phyloP scores from a whole-genome alignment of 306 rosid species.

The Pyrus betulifolia region DNA sequence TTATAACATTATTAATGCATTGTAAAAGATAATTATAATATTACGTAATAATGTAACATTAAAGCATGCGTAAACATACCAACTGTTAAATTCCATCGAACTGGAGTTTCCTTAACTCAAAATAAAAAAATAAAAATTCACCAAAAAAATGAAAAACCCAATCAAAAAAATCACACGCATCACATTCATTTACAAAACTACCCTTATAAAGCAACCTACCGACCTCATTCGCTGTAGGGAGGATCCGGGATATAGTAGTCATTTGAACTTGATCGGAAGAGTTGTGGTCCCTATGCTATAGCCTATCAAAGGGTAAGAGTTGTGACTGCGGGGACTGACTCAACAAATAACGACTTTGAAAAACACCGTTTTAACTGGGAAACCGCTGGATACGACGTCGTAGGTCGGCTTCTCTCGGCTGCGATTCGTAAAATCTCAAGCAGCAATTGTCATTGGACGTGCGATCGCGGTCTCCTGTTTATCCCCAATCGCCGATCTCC shows the following conservation, averaged over 20 bases:
- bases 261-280: not conserved
- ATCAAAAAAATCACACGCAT: not conserved
- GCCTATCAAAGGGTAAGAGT: not conserved
- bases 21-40: too few relatives aligned
- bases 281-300: not conserved
- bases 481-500: not conserved
- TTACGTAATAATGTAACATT: too few relatives aligned
- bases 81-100: too few relatives aligned
- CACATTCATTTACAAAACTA: not conserved
- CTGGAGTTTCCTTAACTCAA: too few relatives aligned
- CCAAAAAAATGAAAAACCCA: not conserved
- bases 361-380: not conserved
- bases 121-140: too few relatives aligned
- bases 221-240: not conserved
- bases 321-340: not conserved
- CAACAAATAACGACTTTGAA: not conserved
- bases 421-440: not conserved
- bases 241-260: not conserved
- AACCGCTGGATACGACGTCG: not conserved
- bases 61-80: too few relatives aligned
- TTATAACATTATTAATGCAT: too few relatives aligned
- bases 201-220: not conserved
- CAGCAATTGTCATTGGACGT: not conserved
- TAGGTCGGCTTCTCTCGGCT: not conserved
- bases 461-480: conserved; percentile 1